Evolutionary conservation across 768 basidiomycete species (phyloP).

Genomic region (Stropharia rugosoannulata): DNA sequence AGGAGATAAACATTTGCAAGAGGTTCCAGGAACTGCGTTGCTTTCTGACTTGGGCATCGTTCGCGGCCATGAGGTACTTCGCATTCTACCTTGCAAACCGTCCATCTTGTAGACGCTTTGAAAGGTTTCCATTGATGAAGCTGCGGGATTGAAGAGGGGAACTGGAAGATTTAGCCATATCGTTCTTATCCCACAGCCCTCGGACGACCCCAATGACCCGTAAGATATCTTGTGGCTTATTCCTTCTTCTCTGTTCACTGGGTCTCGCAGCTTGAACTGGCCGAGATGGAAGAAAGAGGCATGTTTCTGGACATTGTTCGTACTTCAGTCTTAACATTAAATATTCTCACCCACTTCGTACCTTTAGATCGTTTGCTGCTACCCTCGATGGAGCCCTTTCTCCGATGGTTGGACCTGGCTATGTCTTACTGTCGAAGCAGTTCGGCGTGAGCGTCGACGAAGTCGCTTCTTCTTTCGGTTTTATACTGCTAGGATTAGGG

Average conservation of each 20-base stretch:
- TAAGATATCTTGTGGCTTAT: conserved; percentile 16
- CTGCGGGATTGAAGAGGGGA: conserved; percentile 33
- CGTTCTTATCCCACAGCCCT: conserved; percentile 42
- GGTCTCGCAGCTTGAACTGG: conserved; percentile 35
- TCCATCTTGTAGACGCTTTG: neutral
- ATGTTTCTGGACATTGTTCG: conserved; percentile 44
- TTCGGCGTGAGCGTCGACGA: conserved; percentile 40
- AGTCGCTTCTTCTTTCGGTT: conserved; percentile 41
- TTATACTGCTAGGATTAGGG: conserved; percentile 39
- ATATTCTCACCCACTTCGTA: neutral
- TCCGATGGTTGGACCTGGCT: conserved; percentile 42
- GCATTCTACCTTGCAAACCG: neutral
- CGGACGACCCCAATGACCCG: conserved; percentile 43
- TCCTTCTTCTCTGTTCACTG: neutral
- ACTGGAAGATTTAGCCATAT: conserved; percentile 36
- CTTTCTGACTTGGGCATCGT: conserved; percentile 37
- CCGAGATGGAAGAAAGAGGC: conserved; percentile 45
- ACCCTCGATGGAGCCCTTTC: conserved; percentile 41
- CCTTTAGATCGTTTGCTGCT: conserved; percentile 36
- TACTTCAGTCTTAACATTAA: neutral
- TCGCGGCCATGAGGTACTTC: conserved; percentile 29
- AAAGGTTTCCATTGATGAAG: conserved; percentile 32
- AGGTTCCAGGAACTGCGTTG: conserved; percentile 40
- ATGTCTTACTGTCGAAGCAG: conserved; percentile 37
- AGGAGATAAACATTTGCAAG: conserved; percentile 36